phyloP scores from a whole-genome alignment of 1,284 basidiomycete genomes.

The Puccinia hordei region DNA sequence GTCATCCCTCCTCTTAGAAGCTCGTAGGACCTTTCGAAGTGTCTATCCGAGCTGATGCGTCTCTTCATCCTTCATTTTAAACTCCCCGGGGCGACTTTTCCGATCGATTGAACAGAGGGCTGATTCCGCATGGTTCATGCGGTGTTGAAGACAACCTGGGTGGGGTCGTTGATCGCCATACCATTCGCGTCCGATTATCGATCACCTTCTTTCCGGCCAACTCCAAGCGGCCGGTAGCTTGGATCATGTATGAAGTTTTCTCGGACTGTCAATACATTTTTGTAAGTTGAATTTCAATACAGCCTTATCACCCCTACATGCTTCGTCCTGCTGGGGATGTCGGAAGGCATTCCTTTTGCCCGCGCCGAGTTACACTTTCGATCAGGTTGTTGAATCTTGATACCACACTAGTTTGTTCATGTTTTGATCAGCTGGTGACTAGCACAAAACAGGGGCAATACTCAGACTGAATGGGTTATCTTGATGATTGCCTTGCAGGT shows the following conservation, averaged over 20 bases:
- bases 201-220: no score
- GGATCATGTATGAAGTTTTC: neutral
- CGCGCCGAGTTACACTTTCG: slow-evolving; percentile 15
- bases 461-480: neutral
- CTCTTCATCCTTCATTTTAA: neutral
- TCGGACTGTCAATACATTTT: neutral
- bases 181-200: no score
- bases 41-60: slow-evolving; percentile 1
- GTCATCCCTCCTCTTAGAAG: neutral
- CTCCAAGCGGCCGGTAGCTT: neutral
- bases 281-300: no score
- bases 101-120: neutral
- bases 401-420: slow-evolving; percentile 3
- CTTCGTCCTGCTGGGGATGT: slow-evolving; percentile 6
- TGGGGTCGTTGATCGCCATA: neutral
- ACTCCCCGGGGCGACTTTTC: slow-evolving; percentile 18
- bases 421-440: neutral
- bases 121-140: neutral
- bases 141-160: neutral
- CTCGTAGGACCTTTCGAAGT: neutral
- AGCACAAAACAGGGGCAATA: slow-evolving; percentile 5
- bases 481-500: no score
- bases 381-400: neutral
- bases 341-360: slow-evolving; percentile 10
- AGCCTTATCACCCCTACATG: neutral